These are phyloP conservation scores for Bruguiera parviflora DNA, from an alignment of 345 rosid genomes.

Conservation along the genomic window DNA sequence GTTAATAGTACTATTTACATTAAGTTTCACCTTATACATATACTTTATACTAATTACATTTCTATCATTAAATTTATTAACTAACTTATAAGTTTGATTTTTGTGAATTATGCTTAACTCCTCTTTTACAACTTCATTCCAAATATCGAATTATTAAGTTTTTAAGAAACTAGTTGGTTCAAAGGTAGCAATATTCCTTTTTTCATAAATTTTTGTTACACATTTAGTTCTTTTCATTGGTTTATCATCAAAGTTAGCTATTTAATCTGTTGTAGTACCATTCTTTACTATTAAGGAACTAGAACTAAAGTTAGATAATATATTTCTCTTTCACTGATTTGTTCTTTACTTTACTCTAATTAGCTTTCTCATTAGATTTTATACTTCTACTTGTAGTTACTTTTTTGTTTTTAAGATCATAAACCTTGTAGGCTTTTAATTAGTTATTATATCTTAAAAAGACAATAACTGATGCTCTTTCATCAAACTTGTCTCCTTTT, in stretches of 20 bases:
- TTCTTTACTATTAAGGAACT: not conserved
- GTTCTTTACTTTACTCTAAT: not conserved
- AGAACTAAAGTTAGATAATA: not conserved
- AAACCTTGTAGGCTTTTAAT: not conserved
- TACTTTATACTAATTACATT: too few relatives aligned
- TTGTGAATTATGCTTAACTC: not conserved
- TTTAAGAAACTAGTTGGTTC: too few relatives aligned
- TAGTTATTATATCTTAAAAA: not conserved
- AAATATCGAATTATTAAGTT: not conserved
- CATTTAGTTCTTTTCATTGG: not conserved
- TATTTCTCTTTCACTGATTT: not conserved
- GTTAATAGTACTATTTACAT: too few relatives aligned
- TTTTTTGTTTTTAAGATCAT: not conserved
- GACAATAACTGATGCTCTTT: not conserved
- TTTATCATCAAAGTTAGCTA: too few relatives aligned
- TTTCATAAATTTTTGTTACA: not conserved
- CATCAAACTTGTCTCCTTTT: not conserved
- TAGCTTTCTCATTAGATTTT: not conserved
- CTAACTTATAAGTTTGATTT: not conserved
- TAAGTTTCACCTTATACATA: too few relatives aligned
- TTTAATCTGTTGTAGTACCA: not conserved
- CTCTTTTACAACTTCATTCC: not conserved
- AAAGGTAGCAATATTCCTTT: not conserved
- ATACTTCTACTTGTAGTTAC: not conserved
- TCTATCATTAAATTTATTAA: too few relatives aligned